Conservation (phyloP, 495 filamentous ascomycete species). For the Hypoxylon fuscum region DNA sequence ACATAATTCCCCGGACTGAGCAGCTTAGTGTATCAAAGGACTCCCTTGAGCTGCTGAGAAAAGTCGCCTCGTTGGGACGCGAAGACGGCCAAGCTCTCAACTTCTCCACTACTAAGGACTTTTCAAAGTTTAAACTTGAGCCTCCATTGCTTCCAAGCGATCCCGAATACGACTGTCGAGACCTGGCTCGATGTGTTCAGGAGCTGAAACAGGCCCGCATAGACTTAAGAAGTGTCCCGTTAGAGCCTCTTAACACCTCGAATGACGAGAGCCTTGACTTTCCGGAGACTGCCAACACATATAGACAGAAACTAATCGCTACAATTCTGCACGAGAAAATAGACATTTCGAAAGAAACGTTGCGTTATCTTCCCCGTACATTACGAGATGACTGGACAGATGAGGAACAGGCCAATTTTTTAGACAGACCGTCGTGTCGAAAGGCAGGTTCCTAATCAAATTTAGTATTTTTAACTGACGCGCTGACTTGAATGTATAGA, state of each 20-base stretch:
- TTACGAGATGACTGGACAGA: conserved; percentile 52
- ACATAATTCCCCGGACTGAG: conserved; percentile 33
- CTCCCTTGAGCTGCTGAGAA: conserved; percentile 35
- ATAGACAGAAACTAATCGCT: conserved; percentile 37
- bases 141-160: conserved; percentile 60
- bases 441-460: conserved; percentile 44
- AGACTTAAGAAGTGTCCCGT: conserved; percentile 52
- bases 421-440: conserved; percentile 42
- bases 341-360: conserved; percentile 48
- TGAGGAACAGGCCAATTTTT: conserved; percentile 45
- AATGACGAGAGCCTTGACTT: conserved; percentile 62
- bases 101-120: conserved; percentile 3
- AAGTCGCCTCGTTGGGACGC: conserved; percentile 26
- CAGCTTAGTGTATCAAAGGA: conserved; percentile 40
- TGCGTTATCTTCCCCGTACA: conserved; percentile 50
- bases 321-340: conserved; percentile 54
- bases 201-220: conserved; percentile 45
- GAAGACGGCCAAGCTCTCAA: conserved; percentile 24
- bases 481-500: conserved; percentile 5
- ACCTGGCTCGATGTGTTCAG: conserved; percentile 45
- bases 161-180: conserved; percentile 55
- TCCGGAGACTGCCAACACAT: conserved; percentile 45
- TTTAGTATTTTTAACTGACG: neutral
- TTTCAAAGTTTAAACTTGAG: conserved; percentile 58
- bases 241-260: conserved; percentile 55